Percentiles rank a stretch among this genome's conserved stretches.
Conservation (phyloP, 805 yeast species). For the Henningerozyma blattae region DNA sequence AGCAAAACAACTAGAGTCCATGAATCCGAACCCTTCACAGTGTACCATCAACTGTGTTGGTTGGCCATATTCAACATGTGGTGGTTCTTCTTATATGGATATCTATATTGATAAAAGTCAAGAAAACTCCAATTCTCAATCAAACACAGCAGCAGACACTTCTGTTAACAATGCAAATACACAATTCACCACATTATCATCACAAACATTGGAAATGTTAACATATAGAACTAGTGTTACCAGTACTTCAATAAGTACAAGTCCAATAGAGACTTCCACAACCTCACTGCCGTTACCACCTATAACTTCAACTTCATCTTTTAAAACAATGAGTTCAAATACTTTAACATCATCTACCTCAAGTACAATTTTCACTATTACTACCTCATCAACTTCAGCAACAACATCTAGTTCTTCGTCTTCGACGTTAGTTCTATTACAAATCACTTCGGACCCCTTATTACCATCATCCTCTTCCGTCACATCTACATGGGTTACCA, state of each 20-base stretch:
- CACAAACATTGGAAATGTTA: background rate
- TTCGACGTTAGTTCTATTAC: too few species aligned
- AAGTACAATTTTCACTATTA: slow-evolving; percentile 4
- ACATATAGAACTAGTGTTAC: background rate
- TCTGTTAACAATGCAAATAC: too few species aligned
- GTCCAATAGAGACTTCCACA: slow-evolving; percentile 6
- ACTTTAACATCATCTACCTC: slow-evolving; percentile 5
- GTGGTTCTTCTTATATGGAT: slow-evolving; percentile 39
- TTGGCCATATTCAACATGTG: slow-evolving; percentile 52
- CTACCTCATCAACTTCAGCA: slow-evolving; percentile 8
- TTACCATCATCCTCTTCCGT: background rate
- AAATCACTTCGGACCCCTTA: too few species aligned
- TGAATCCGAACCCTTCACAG: slow-evolving; percentile 24
- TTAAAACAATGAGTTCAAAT: slow-evolving; percentile 3
- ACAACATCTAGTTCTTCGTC: too few species aligned
- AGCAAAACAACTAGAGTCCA: slow-evolving; percentile 15
- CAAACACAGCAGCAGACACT: too few species aligned
- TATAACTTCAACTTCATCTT: slow-evolving; percentile 1
- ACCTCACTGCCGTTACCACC: slow-evolving; percentile 4
- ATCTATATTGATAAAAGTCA: slow-evolving; percentile 30
- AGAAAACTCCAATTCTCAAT: too few species aligned
- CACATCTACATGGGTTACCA: background rate
- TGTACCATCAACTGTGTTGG: slow-evolving; percentile 47
- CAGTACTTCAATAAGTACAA: slow-evolving; percentile 1
- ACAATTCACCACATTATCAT: too few species aligned